Evolutionary conservation across 2,329 filamentous ascomycete species (phyloP), one percentile per base, ranked within the genome.

Genomic region (Calonectria montana): DNA sequence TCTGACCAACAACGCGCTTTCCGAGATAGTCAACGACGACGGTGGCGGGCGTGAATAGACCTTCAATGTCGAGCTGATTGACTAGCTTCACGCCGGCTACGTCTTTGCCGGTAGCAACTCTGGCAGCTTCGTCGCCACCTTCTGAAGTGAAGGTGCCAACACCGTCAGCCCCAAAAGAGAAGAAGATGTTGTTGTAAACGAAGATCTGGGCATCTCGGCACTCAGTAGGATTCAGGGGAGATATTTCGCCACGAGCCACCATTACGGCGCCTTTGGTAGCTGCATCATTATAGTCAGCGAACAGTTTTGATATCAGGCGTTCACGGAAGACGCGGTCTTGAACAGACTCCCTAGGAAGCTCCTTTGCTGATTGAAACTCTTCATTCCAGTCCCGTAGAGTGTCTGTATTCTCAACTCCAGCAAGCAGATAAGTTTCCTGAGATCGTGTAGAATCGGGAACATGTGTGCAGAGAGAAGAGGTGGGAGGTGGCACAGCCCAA

Each of bases 111-210:
- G 97, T 98, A 29, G 97, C 97, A 69, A 98, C 95, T 71, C 96
- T 92, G 16, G 97, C 97, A 75, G 97, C 97, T 85, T 99, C 97
- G 76, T 99, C 96, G 23, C 97, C 97, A 76, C 97, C 97, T 85
- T 99, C 97, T 3, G 94, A 96, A 13, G 95, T 96, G 83, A 99
- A 99, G 18, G 97, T 99, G 50, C 97, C 96, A 55, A 98, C 97
- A 65, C 97, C 97, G 82, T 99, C 97, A 53, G 97, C 96, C 74
- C 97, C 97, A 78, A 98, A 98, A 0, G 97, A 98, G 87, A 98
- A 99, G 87, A 99, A 99, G 77, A 99, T 95, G 85, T 99, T 99
- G 88, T 98, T 98, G 88, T 98, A 98, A 27, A 99, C 96, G 80
- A 98, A 99, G 76, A 99, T 99, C 83, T 99, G 97, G 4, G 97